A percentile compares a stretch with the other conserved stretches of the same genome.
These are phyloP conservation scores for Jimgerdemannia lactiflua DNA, from an alignment of 192 early-diverging fungal genomes.

Conservation along the genomic window DNA sequence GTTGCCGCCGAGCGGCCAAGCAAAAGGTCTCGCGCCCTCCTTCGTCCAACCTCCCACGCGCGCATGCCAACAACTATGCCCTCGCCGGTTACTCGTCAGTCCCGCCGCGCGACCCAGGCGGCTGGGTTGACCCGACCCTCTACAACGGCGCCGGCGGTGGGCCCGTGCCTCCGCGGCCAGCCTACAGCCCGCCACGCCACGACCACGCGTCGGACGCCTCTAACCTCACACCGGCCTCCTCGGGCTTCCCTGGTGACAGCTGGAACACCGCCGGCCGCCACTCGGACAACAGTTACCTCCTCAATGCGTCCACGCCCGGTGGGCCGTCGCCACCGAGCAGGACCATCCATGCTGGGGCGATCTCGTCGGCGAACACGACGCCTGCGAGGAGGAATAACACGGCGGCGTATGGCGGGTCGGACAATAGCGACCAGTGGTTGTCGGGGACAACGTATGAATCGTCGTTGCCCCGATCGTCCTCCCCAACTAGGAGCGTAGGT, in stretches of 20 bases:
- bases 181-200: background rate
- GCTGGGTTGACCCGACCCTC: background rate
- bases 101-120: too few relatives aligned
- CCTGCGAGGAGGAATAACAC: conserved; percentile 1
- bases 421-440: conserved; percentile 2
- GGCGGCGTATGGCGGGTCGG: conserved; percentile 1
- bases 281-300: background rate
- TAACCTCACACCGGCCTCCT: background rate
- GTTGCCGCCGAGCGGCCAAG: background rate
- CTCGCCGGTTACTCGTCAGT: background rate
- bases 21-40: background rate
- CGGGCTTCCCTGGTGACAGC: background rate
- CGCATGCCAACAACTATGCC: background rate
- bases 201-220: background rate
- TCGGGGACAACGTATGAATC: too few relatives aligned
- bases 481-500: too few relatives aligned
- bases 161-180: background rate
- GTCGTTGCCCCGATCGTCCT: too few relatives aligned
- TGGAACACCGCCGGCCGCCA: background rate
- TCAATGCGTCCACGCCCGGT: background rate
- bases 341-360: too few relatives aligned
- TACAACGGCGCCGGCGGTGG: conserved; percentile 1
- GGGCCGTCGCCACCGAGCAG: background rate
- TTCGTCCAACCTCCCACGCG: background rate
- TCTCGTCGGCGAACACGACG: background rate